Percentiles rank a stretch among this genome's conserved stretches.
phyloP scores from a whole-genome alignment of 2,329 filamentous ascomycete genomes.

The Helotiales sp. region DNA sequence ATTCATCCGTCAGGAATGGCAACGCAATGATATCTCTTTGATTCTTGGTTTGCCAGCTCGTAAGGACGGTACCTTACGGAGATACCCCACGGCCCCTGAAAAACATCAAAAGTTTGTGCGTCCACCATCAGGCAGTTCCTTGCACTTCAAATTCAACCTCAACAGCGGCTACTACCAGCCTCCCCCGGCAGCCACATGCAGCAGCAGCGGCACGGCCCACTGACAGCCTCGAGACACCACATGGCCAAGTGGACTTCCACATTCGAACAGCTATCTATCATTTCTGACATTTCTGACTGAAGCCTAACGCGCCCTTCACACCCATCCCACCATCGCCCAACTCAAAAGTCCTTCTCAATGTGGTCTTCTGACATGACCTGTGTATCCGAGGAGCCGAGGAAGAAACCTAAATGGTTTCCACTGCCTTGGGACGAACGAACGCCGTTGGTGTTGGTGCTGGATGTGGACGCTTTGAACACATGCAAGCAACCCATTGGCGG shows the following conservation, averaged over 20 bases:
- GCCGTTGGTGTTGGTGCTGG: not conserved
- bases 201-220: conserved; percentile 5
- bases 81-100: not conserved
- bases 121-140: too few relatives aligned
- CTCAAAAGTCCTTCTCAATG: too few relatives aligned
- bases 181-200: not conserved
- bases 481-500: not conserved
- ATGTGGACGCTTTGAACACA: not conserved
- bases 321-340: too few relatives aligned
- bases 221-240: not conserved
- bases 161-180: not conserved
- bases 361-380: not conserved
- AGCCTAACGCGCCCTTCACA: not conserved
- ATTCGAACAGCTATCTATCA: not conserved
- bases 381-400: not conserved
- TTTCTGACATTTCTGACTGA: not conserved
- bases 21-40: not conserved
- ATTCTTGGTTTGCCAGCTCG: not conserved
- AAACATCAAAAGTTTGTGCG: not conserved
- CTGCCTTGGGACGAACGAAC: not conserved
- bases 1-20: not conserved
- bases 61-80: not conserved
- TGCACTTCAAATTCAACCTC: too few relatives aligned
- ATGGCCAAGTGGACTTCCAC: not conserved
- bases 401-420: not conserved